Percentiles rank a stretch among this genome's conserved stretches.
Conservation (phyloP, 2,329 filamentous ascomycete species). For the Pseudogymnoascus sp. region DNA sequence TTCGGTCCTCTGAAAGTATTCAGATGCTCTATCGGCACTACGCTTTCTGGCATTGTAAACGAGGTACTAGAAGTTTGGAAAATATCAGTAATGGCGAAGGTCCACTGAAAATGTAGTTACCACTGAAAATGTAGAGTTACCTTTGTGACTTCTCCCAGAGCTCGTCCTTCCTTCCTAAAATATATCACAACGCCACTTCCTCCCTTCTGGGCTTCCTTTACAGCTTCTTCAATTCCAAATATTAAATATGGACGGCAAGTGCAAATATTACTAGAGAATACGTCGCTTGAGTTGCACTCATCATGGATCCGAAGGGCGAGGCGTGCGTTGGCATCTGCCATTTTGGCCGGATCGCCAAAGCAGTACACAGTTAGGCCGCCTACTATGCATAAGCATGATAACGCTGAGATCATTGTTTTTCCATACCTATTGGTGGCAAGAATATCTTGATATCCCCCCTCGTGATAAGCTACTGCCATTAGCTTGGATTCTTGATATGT, state of each 20-base stretch:
- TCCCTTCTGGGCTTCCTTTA: conserved; percentile 91
- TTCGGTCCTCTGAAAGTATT: conserved; percentile 96
- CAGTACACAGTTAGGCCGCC: conserved; percentile 89
- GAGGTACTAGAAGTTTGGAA: conserved; percentile 29
- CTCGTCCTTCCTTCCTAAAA: conserved; percentile 94
- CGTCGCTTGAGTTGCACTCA: conserved; percentile 91
- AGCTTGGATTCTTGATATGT: conserved; percentile 24
- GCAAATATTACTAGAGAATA: conserved; percentile 96
- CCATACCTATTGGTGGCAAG: conserved; percentile 75
- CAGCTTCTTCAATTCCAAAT: conserved; percentile 93
- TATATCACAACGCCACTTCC: conserved; percentile 95
- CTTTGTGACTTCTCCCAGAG: conserved; percentile 91
- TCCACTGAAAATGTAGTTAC: background rate
- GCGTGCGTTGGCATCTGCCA: conserved; percentile 74
- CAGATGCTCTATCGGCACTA: conserved; percentile 69
- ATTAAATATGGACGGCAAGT: conserved; percentile 93
- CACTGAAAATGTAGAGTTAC: conserved; percentile 36
- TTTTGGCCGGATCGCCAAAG: conserved; percentile 90
- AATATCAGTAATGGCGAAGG: conserved; percentile 15
- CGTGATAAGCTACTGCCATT: conserved; percentile 59
- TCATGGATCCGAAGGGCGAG: conserved; percentile 80
- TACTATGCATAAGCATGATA: conserved; percentile 28
- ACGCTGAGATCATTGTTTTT: background rate
- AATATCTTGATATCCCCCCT: conserved; percentile 92
- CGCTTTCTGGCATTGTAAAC: conserved; percentile 76